Evolutionary conservation across 2,329 filamentous ascomycete genomes (phyloP).

Genomic region (Zasmidium cellare): DNA sequence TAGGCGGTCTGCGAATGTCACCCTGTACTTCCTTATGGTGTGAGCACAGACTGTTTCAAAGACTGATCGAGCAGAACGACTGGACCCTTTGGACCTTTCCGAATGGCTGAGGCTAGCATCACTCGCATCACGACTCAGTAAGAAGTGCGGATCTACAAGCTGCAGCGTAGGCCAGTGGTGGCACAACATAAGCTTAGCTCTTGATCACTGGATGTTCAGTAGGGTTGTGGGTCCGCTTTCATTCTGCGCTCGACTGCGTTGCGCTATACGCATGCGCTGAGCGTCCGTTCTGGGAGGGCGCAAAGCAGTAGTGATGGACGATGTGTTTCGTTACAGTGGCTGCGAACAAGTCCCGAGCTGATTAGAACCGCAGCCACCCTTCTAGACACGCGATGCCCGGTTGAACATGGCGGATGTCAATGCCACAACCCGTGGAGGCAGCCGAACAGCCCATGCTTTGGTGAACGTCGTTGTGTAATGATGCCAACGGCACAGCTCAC

Average conservation of each 20-base stretch:
- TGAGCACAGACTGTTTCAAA: constrained; percentile 32
- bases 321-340: constrained; percentile 11
- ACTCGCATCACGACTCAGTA: constrained; percentile 12
- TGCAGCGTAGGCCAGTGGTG: constrained; percentile 12
- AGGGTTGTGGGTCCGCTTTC: constrained; percentile 12
- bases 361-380: constrained; percentile 19
- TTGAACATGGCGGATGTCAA: constrained; percentile 22
- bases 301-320: constrained; percentile 16
- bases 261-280: constrained; percentile 21
- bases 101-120: constrained; percentile 14
- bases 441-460: constrained; percentile 5
- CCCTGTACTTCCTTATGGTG: constrained; percentile 13
- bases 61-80: constrained; percentile 28
- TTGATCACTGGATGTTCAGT: constrained; percentile 11
- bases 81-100: constrained; percentile 23
- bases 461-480: constrained; percentile 14
- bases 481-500: neutral
- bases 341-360: constrained; percentile 9
- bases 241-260: constrained; percentile 17
- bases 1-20: constrained; percentile 29
- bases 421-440: constrained; percentile 10
- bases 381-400: constrained; percentile 19
- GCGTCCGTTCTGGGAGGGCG: constrained; percentile 8
- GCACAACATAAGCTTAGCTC: constrained; percentile 14
- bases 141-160: constrained; percentile 13